Base-by-base conservation (phyloP, 257 asterid species). In the Solanum commersonii region DNA sequence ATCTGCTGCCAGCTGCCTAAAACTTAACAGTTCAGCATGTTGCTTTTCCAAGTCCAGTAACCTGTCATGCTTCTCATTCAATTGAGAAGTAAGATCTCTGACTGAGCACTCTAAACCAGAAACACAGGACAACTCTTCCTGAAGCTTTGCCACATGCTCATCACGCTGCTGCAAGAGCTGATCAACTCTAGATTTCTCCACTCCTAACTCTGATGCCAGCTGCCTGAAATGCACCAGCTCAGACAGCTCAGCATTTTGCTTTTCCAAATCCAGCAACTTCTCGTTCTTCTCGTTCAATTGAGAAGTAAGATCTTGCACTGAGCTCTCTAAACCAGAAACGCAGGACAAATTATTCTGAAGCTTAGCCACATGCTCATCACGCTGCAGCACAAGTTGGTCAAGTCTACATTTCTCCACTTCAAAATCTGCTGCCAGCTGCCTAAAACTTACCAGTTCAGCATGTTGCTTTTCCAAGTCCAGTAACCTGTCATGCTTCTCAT, bases 371-470 rank as follows among this genome's bases (percentile, higher is more conserved):
- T 88, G 86, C 70, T 84, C 89, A 16, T 90, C 90, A 71, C 90
- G 94, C 93, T 90, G 94, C 90, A 34, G 88, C 88, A 93, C 85
- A 71, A 92, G 94, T 84, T 74, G 91, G 87, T 88, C 65, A 68
- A 92, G 94, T 86, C 93, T 92, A 34, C 91, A 93, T 87, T 91
- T 96, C 89, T 95, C 98, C 89, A 86, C 76, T 88, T 94, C 96
- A 49, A 93, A 93, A 89, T 92, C 92, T 37, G 92, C 88, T 71
- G 88, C 93, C 88, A 93, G 91, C 79, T 91, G 93, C 91, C 89
- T 92, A 70, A 90, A 88, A 84, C 78, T 90, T 83, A 86, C 79
- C 88, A 95, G 88, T 87, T 95, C 98, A 87, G 90, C 87, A 38
- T 92, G 89, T 90, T 91, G 92, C 91, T 88, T 92, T 84, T 92